Conservation (phyloP, 1,284 basidiomycete species). For the Sporisorium sorghi region DNA sequence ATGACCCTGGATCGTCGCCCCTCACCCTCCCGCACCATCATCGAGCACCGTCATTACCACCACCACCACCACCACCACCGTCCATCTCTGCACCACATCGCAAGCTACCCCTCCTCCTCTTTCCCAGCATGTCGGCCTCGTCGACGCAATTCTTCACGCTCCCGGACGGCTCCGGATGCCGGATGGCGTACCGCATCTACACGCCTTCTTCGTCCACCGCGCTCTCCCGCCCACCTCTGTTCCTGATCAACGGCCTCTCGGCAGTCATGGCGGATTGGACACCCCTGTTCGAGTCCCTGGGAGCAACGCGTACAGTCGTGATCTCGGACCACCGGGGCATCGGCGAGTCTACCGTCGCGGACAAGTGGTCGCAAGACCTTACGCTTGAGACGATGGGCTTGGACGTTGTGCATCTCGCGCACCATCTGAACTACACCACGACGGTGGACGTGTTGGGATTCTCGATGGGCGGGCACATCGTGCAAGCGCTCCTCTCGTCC, state of each 20-base stretch:
- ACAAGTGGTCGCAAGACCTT: constrained; percentile 54
- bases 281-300: constrained; percentile 53
- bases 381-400: constrained; percentile 57
- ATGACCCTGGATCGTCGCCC: neutral
- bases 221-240: constrained; percentile 36
- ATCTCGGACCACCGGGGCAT: constrained; percentile 65
- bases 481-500: constrained; percentile 54
- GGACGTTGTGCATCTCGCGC: constrained; percentile 55
- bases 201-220: neutral
- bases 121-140: constrained; percentile 2
- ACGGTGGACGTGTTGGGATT: constrained; percentile 61
- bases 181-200: constrained; percentile 47
- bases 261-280: constrained; percentile 66
- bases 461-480: constrained; percentile 66
- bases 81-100: neutral
- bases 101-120: neutral
- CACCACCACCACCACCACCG: no score
- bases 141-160: constrained; percentile 19
- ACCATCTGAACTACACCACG: constrained; percentile 29
- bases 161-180: constrained; percentile 23
- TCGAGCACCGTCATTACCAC: no score
- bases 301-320: constrained; percentile 43
- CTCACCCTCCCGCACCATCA: no score
- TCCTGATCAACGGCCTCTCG: constrained; percentile 64
- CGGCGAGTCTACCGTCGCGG: constrained; percentile 48